A percentile compares a stretch with the other conserved stretches of the same genome.
Evolutionary conservation across 2,329 filamentous ascomycete genomes (phyloP).

Genomic region (Juglanconis oblonga): DNA sequence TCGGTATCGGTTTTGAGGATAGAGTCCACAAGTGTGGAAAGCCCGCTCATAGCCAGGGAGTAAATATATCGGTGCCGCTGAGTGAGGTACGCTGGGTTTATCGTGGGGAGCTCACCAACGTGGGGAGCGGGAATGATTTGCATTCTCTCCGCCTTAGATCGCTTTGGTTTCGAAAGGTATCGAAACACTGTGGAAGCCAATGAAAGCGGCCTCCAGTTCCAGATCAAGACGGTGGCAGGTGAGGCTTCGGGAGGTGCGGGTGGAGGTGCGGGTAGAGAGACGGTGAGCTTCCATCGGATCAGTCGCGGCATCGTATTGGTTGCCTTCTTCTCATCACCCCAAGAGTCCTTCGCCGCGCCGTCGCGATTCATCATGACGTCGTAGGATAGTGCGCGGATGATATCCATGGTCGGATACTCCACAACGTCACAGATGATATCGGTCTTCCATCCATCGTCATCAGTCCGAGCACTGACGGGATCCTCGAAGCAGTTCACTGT

Average conservation of each 20-base stretch:
- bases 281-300: slow-evolving; percentile 40
- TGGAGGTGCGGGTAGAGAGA: slow-evolving; percentile 25
- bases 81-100: slow-evolving; percentile 56
- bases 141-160: neutral
- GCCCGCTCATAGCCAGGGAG: slow-evolving; percentile 51
- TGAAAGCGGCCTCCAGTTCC: too few relatives aligned
- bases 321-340: slow-evolving; percentile 37
- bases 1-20: slow-evolving; percentile 65
- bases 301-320: slow-evolving; percentile 37
- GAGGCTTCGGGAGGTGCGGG: neutral
- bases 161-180: neutral
- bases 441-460: slow-evolving; percentile 22
- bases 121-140: slow-evolving; percentile 50
- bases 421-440: slow-evolving; percentile 65
- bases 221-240: neutral
- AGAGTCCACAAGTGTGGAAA: slow-evolving; percentile 59
- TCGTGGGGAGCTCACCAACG: slow-evolving; percentile 62
- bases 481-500: slow-evolving; percentile 71
- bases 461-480: slow-evolving; percentile 27
- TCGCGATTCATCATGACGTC: slow-evolving; percentile 59
- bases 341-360: slow-evolving; percentile 41
- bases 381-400: slow-evolving; percentile 68
- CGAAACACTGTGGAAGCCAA: too few relatives aligned
- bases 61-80: slow-evolving; percentile 60
- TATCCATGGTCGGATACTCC: slow-evolving; percentile 60